Conservation (phyloP, 345 rosid species). For the Murraya paniculata region DNA sequence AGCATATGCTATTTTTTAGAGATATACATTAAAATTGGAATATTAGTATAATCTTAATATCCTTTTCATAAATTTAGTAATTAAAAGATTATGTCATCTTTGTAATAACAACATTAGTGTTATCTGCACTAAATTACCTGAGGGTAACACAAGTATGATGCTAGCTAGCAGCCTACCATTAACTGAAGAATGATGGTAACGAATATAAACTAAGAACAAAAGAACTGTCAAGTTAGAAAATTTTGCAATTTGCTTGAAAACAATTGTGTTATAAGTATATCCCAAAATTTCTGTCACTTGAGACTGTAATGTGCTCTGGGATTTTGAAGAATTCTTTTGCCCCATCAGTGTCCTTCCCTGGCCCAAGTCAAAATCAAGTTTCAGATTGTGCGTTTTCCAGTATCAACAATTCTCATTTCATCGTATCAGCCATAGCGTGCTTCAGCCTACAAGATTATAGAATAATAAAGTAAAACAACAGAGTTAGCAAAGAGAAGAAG, state of each 20-base stretch:
- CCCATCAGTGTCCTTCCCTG: not conserved
- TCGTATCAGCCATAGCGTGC: not conserved
- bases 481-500: not conserved
- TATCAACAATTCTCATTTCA: not conserved
- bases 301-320: not conserved
- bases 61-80: not conserved
- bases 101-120: not conserved
- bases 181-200: not conserved
- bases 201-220: not conserved
- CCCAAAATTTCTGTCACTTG: not conserved
- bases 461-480: not conserved
- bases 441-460: slow-evolving; percentile 7
- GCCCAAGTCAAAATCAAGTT: not conserved
- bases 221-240: not conserved
- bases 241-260: not conserved
- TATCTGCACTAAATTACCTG: not conserved
- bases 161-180: not conserved
- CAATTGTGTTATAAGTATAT: not conserved
- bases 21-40: too few species aligned
- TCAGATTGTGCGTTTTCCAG: not conserved
- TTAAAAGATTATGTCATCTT: not conserved
- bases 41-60: too few species aligned
- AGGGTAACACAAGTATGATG: not conserved
- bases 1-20: too few species aligned
- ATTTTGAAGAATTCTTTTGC: not conserved